These are phyloP conservation scores for Plasmodium gaboni DNA, from an alignment of 169 alveolate genomes.

Conservation along the genomic window DNA sequence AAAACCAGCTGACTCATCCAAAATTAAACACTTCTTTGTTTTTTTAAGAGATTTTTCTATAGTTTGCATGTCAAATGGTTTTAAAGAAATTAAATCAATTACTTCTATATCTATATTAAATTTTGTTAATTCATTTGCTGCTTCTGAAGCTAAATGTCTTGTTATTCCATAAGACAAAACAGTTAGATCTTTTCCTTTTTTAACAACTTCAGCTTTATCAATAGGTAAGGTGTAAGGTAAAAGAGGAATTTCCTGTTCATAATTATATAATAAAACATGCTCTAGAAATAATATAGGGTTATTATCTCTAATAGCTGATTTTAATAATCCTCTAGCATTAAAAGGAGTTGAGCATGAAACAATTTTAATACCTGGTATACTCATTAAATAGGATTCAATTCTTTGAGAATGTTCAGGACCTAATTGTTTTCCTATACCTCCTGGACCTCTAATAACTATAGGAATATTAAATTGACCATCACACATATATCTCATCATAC, in stretches of 20 bases:
- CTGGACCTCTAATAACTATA: constrained; percentile 94
- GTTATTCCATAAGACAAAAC: constrained; percentile 89
- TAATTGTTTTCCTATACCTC: constrained; percentile 94
- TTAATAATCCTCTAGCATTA: constrained; percentile 92
- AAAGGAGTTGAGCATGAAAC: constrained; percentile 92
- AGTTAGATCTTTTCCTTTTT: constrained; percentile 91
- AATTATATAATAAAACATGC: constrained; percentile 92
- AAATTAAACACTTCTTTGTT: constrained; percentile 91
- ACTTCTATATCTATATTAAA: constrained; percentile 91
- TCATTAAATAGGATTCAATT: constrained; percentile 91
- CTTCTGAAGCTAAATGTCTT: constrained; percentile 89
- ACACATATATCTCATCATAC: constrained; percentile 90
- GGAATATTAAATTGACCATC: constrained; percentile 90
- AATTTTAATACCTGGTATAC: constrained; percentile 92
- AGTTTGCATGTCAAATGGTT: constrained; percentile 92
- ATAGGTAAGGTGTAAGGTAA: constrained; percentile 89
- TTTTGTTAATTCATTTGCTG: constrained; percentile 88
- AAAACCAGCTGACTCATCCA: constrained; percentile 94
- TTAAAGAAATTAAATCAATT: constrained; percentile 90
- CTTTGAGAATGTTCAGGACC: constrained; percentile 95
- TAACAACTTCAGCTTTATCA: constrained; percentile 91
- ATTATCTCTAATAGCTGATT: constrained; percentile 91
- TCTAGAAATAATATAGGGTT: constrained; percentile 94
- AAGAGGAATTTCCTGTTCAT: constrained; percentile 88
- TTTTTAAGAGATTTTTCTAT: constrained; percentile 89